Conservation (phyloP, 805 yeast species). For the Lipomyces kockii region DNA sequence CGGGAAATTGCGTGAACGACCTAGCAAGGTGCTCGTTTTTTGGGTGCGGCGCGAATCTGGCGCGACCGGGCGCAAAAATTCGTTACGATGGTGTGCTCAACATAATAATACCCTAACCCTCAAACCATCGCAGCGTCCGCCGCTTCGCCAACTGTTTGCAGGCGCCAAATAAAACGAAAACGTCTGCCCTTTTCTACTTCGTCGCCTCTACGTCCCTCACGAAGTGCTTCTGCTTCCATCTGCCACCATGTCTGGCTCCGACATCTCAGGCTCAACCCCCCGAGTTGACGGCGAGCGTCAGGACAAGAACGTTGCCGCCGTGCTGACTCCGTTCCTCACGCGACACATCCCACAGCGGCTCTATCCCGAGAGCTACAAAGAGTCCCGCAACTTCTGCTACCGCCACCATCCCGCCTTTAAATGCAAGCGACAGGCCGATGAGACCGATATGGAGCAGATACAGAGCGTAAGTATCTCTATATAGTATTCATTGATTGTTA, state of each 20-base stretch:
- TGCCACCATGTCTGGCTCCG: not conserved
- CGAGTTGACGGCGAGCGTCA: not conserved
- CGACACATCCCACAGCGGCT: constrained; percentile 33
- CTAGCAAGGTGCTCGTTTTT: no score
- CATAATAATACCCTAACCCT: not conserved
- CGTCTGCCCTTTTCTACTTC: not conserved
- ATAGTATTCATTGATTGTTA: constrained; percentile 48
- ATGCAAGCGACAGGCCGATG: constrained; percentile 71
- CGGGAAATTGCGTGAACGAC: no score
- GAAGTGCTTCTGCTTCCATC: not conserved
- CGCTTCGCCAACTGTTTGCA: not conserved
- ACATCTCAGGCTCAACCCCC: not conserved
- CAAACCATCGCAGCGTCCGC: not conserved
- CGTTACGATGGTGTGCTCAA: not conserved
- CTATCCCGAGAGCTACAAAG: constrained; percentile 35
- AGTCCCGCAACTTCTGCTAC: constrained; percentile 65
- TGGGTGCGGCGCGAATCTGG: not conserved
- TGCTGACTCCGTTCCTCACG: constrained; percentile 31
- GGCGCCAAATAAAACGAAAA: not conserved
- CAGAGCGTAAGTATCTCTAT: constrained; percentile 49
- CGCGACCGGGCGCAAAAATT: not conserved
- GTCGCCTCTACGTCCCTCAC: not conserved
- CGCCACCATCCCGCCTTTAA: constrained; percentile 90
- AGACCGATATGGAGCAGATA: constrained; percentile 62
- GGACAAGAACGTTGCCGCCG: constrained; percentile 14